phyloP scores from a whole-genome alignment of 2,329 filamentous ascomycete species.

The Onygenales sp. region DNA sequence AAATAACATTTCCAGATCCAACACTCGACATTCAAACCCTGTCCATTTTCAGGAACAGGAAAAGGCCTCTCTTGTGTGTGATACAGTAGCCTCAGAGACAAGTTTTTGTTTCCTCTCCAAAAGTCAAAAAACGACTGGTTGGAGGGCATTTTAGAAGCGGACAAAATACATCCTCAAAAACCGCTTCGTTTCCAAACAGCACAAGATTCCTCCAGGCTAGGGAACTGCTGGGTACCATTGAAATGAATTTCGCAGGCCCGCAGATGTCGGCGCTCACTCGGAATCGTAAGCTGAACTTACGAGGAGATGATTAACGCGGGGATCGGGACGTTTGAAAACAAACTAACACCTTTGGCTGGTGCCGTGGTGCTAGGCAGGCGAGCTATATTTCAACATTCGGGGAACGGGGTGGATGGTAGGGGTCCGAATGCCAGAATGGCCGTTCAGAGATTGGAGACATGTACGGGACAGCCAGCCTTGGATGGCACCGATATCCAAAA shows the following conservation, averaged over 20 bases:
- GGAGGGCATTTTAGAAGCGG: slow-evolving; percentile 64
- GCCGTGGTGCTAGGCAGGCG: slow-evolving; percentile 44
- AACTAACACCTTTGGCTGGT: slow-evolving; percentile 43
- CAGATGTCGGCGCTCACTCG: slow-evolving; percentile 45
- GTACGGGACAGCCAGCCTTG: slow-evolving; percentile 34
- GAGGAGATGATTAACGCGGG: slow-evolving; percentile 59
- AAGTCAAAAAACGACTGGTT: slow-evolving; percentile 20
- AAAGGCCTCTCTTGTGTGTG: slow-evolving; percentile 45
- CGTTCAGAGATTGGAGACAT: slow-evolving; percentile 37
- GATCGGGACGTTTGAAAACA: slow-evolving; percentile 43
- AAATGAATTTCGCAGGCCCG: slow-evolving; percentile 17
- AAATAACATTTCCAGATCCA: slow-evolving; percentile 11
- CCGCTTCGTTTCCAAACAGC: slow-evolving; percentile 49
- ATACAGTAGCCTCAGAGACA: slow-evolving; percentile 80
- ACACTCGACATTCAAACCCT: slow-evolving; percentile 21
- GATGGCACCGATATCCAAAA: neutral
- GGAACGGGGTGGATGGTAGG: slow-evolving; percentile 31
- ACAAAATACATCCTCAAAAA: slow-evolving; percentile 97
- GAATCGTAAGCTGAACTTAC: slow-evolving; percentile 40
- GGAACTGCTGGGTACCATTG: neutral
- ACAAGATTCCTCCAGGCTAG: slow-evolving; percentile 20
- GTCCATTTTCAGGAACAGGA: slow-evolving; percentile 6
- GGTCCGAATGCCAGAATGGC: slow-evolving; percentile 21
- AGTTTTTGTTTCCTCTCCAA: slow-evolving; percentile 86
- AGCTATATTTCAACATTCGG: slow-evolving; percentile 24